Base-by-base conservation (phyloP, 768 basidiomycete genomes). In the Pleurotus sapidus region DNA sequence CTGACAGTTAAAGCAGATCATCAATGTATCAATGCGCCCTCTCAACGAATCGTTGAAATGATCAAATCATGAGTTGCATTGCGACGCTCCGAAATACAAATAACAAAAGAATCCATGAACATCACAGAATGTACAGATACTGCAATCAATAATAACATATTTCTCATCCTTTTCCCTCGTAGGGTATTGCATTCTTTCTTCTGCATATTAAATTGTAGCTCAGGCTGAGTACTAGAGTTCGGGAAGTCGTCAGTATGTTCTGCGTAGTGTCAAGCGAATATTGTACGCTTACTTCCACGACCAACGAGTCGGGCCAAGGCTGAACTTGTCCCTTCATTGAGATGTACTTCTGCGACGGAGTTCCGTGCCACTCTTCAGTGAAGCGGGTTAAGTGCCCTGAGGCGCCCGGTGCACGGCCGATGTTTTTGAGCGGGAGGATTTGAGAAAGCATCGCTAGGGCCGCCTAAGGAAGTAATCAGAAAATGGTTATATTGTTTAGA, bases 241-340 rank as follows among this genome's bases (percentile, higher is more conserved):
- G 17, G 3, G 11, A 5, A 4, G 5, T n/a, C 20, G 3, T 23
- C 14, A 45, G 17, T 17, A 45, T 23, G 20, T 6, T 23, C 43
- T 45, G 15, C 8, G 30, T 30, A 30, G 30, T 34, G 30, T 34
- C 30, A 34, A 34, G 30, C 9, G 30, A 45, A 45, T 23, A 45
- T 3, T 25, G 53, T 12, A 46, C 5, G 64, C 65, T 37, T 56
- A 74, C 71, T 67, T 76, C 63, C 27, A 79, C 62, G 57, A 76
- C 64, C 57, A 82, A 64, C 24, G 78, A 77, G 47, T 77, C 75
- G 0, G 80, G 74, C 70, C 74, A 80, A 12, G 77, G 76, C 2
- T 71, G 70, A 6, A 77, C 64, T 34, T 73, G 63, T 7, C 78
- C 76, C 18, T 68, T 57, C 12, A 34, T 59, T 50, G 72, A 69